Evolutionary conservation across 495 filamentous ascomycete genomes (phyloP).

Genomic region (Aspergillus ellipticus): DNA sequence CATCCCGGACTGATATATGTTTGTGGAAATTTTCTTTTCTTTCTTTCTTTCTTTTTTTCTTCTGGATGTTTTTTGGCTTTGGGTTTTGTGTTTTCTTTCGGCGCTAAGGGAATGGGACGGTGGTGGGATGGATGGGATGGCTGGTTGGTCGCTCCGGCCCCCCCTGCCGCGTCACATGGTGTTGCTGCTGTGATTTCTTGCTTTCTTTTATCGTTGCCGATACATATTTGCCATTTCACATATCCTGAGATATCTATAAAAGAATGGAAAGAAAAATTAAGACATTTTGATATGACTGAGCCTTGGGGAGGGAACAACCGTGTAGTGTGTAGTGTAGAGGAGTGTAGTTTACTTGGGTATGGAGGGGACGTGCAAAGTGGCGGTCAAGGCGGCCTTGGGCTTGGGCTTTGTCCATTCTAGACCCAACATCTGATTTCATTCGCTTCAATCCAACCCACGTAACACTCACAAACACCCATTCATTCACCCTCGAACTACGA

Average conservation of each 20-base stretch:
- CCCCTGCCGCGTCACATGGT: no score
- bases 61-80: conserved; percentile 1
- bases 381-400: background rate
- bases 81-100: conserved; percentile 4
- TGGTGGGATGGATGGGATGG: background rate
- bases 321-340: no score
- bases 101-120: no score
- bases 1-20: conserved; percentile 9
- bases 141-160: no score
- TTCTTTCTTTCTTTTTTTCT: conserved; percentile 10
- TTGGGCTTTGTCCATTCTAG: no score
- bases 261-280: background rate
- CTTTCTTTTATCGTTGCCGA: conserved; percentile 1
- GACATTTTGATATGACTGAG: background rate
- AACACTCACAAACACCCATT: no score
- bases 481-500: no score
- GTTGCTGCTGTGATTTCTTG: conserved; percentile 2
- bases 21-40: conserved; percentile 16
- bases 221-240: background rate
- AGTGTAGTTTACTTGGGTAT: no score
- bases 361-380: background rate
- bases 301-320: no score
- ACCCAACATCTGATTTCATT: no score
- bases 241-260: background rate
- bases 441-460: background rate